Evolutionary conservation across 129 eudicot species (phyloP), one percentile per base, ranked within the genome.

Genomic region (Ambrosia artemisiifolia): DNA sequence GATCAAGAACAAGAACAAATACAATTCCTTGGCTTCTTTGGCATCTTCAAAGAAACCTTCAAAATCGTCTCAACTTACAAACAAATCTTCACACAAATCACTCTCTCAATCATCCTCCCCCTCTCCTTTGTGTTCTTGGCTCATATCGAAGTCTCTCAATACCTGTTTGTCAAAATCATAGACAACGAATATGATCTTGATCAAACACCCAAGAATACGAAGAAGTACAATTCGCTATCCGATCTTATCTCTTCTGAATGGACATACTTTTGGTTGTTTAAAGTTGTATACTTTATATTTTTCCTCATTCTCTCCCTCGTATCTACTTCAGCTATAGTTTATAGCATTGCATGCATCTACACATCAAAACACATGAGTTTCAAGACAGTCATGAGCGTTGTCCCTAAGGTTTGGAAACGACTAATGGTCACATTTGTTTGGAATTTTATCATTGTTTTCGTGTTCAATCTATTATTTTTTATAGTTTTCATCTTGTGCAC

Each of bases 321-420:
- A 42, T 80, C 85, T 3, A 77, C 85, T 32, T 74, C 87, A 0
- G 87, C 85, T 7, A 78, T 83, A 1, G 85, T 86, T 10, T 86
- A 86, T 57, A 80, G 72, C 60, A 47, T 80, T 14, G 85, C 91
- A 4, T 80, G 83, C 35, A 70, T 83, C 46, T 86, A 80, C 78
- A 82, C 87, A 6, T 70, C 63, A 0, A 83, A 83, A 40, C 65
- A 83, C 12, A 33, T 77, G 11, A 77, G 53, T 18, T 86, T 68
- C 66, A 72, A 78, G 75, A 77, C 80, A 20, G 72, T 80, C 17
- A 72, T 86, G 71, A 76, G 82, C 38, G 80, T 85, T 5, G 86
- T 85, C 14, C 90, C 90, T 6, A 85, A 76, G 75, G 90, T 86
- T 61, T 86, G 87, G 91, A 82, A 80, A 40, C 73, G 87, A 55